Evolutionary conservation across 2,329 filamentous ascomycete species (phyloP).

Genomic region (Pyrenophora graminea): DNA sequence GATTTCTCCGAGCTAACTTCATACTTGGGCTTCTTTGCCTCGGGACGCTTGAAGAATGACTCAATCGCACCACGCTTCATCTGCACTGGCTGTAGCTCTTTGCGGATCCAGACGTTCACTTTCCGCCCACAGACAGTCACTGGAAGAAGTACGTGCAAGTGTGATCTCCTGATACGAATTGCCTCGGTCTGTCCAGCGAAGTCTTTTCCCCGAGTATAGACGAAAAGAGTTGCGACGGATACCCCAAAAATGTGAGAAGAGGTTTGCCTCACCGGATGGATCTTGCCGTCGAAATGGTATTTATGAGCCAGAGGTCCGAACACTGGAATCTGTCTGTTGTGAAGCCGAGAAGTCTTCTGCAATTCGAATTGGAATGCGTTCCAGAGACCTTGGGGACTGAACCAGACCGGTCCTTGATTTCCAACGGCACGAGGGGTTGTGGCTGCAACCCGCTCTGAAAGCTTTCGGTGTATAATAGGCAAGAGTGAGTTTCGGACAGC

Average conservation of each 20-base stretch:
- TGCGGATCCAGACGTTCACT: neutral
- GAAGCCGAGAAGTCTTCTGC: too few species aligned
- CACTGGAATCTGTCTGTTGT: too few species aligned
- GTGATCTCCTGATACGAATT: too few species aligned
- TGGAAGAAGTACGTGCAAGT: neutral
- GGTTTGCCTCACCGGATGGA: too few species aligned
- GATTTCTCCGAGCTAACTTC: conserved; percentile 37
- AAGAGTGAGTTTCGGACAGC: too few species aligned
- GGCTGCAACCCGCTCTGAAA: neutral
- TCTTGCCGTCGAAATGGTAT: too few species aligned
- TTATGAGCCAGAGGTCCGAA: too few species aligned
- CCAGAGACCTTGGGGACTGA: neutral
- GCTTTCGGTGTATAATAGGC: too few species aligned
- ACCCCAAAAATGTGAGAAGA: too few species aligned
- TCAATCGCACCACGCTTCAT: conserved; percentile 67
- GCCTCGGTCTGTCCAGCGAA: too few species aligned
- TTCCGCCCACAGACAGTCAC: neutral
- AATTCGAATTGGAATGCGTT: neutral
- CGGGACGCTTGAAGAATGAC: conserved; percentile 64
- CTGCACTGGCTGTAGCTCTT: neutral
- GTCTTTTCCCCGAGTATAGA: too few species aligned
- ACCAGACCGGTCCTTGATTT: neutral
- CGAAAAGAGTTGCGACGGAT: too few species aligned
- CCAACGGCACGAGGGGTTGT: neutral
- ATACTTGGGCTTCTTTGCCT: conserved; percentile 48